Conservation (phyloP, 768 basidiomycete genomes). For the Phanerochaete sordida region DNA sequence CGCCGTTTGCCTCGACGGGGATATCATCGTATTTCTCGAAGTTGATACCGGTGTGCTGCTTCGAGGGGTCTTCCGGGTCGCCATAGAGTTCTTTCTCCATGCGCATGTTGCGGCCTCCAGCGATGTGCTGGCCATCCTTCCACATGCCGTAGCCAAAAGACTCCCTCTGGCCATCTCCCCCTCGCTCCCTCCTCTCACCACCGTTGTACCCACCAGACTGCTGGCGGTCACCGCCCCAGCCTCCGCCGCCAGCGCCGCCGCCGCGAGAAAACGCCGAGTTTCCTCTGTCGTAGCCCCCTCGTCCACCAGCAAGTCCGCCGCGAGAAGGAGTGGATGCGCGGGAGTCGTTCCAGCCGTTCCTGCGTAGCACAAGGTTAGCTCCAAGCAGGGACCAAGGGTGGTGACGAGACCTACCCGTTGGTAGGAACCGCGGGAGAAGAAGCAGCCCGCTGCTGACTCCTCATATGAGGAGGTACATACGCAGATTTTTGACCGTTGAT, state of each 20-base stretch:
- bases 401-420: conserved; percentile 49
- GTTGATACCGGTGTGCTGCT: conserved; percentile 97
- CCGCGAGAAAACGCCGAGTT: conserved; percentile 31
- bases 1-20: conserved; percentile 97
- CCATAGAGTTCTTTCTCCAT: conserved; percentile 97
- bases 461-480: conserved; percentile 88
- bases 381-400: not conserved
- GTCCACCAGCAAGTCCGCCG: conserved; percentile 39
- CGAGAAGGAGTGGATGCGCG: conserved; percentile 57
- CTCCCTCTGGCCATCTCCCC: conserved; percentile 43
- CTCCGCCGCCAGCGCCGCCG: conserved; percentile 43
- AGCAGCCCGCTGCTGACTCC: conserved; percentile 82
- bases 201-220: conserved; percentile 22
- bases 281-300: conserved; percentile 42
- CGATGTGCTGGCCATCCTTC: conserved; percentile 85
- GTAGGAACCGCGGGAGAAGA: conserved; percentile 39
- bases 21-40: conserved; percentile 99
- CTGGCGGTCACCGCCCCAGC: conserved; percentile 28
- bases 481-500: conserved; percentile 68
- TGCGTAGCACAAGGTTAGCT: conserved; percentile 26
- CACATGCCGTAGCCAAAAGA: conserved; percentile 68
- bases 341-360: conserved; percentile 76
- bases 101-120: conserved; percentile 80
- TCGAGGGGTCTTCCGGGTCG: conserved; percentile 77
- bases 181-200: not conserved